These are phyloP conservation scores for Cladosporium oxysporum DNA, from an alignment of 2,329 filamentous ascomycete genomes.

Conservation along the genomic window DNA sequence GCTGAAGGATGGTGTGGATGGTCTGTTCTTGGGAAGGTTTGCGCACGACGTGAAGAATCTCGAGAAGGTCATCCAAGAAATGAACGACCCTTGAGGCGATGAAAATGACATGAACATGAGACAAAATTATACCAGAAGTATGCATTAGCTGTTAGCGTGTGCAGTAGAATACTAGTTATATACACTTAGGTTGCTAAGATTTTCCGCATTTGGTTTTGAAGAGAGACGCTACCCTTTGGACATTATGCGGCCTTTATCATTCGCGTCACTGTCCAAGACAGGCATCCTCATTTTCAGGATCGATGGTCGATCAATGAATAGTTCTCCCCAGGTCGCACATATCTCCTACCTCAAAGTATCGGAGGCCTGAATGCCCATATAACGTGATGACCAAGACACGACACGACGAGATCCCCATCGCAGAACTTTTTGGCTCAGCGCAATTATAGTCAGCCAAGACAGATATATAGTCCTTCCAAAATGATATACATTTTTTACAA, in stretches of 20 bases:
- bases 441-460: neutral
- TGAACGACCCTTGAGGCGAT: constrained; percentile 39
- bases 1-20: constrained; percentile 71
- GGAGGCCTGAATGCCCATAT: neutral
- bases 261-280: neutral
- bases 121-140: neutral
- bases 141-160: neutral
- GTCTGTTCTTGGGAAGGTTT: constrained; percentile 78
- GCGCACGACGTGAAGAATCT: constrained; percentile 75
- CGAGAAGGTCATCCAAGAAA: constrained; percentile 70
- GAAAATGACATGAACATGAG: neutral
- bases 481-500: neutral
- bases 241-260: neutral
- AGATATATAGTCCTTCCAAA: neutral
- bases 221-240: neutral
- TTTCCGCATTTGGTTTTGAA: neutral
- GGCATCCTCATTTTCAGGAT: neutral
- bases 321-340: neutral
- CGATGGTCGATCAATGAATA: neutral
- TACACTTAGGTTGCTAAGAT: neutral
- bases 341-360: neutral
- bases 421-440: neutral
- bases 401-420: too few species aligned
- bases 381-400: neutral
- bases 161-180: neutral